Percentiles rank a stretch among this genome's conserved stretches.
Evolutionary conservation across 2,329 filamentous ascomycete species (phyloP).

Genomic region (Chalaropsis ovoidea): DNA sequence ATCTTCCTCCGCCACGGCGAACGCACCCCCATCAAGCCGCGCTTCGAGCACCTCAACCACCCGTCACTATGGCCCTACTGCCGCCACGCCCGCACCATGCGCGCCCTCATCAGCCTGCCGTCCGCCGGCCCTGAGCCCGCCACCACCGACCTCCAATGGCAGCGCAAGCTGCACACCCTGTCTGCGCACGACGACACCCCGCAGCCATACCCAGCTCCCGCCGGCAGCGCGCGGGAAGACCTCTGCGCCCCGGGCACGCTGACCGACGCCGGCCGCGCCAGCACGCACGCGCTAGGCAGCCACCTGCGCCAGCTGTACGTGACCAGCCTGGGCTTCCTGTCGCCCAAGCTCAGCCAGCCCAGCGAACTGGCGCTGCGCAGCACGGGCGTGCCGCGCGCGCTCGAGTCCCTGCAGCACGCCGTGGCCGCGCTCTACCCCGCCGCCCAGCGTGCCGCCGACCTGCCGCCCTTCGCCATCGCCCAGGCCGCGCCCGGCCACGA

Average conservation of each 20-base stretch:
- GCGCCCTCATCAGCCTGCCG: constrained; percentile 32
- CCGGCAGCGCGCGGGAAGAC: constrained; percentile 59
- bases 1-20: constrained; percentile 70
- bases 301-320: constrained; percentile 64
- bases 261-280: constrained; percentile 63
- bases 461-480: constrained; percentile 37
- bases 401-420: constrained; percentile 67
- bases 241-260: constrained; percentile 73
- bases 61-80: constrained; percentile 81
- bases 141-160: constrained; percentile 34
- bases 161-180: constrained; percentile 32
- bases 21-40: constrained; percentile 75
- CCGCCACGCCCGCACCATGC: constrained; percentile 61
- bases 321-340: constrained; percentile 63
- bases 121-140: constrained; percentile 31
- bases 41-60: constrained; percentile 72
- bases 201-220: constrained; percentile 52
- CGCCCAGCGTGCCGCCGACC: constrained; percentile 35
- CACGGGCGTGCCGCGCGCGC: constrained; percentile 62
- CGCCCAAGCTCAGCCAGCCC: constrained; percentile 40
- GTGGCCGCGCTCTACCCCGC: constrained; percentile 66
- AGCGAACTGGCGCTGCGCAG: constrained; percentile 60
- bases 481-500: constrained; percentile 58
- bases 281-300: constrained; percentile 57
- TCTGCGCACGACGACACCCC: constrained; percentile 59